Evolutionary conservation across 768 basidiomycete species (phyloP), one percentile per base, ranked within the genome.

Genomic region (Hericium erinaceus): DNA sequence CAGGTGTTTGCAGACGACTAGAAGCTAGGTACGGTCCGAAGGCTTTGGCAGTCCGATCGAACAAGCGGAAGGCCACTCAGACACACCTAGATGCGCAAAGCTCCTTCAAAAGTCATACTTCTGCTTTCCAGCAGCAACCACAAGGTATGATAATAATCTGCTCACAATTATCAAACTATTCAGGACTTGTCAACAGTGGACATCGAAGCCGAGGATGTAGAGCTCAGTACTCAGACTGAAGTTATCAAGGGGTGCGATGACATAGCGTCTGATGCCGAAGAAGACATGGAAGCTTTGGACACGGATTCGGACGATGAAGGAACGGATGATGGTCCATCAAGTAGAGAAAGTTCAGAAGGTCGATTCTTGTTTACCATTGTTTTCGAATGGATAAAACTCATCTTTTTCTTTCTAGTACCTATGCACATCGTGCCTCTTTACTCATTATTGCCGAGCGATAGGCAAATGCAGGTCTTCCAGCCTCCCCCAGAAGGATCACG

Each of bases 391-490:
- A 44, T 39, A 51, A 28, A 41, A 48, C n/a, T 39, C 54, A 50
- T 38, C 18, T 39, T 49, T 28, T 15, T 26, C 41, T 49, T 49
- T 38, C 2, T 59, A 98, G 94, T 78, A 13, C 93, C 95, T 2
- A 92, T 99, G 89, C 90, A 98, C 65, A 77, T 99, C 52, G 81
- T 99, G 1, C 95, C 97, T 0, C 73, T 99, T 2, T 98, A 98
- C 71, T 97, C 97, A 3, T 76, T 98, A 4, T 75, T 98, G 2
- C 79, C 97, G 1, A 92, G 87, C 58, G 94, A 98, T 56, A 91
- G 92, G 69, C 97, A 99, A 67, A 93, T 98, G 89, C 79, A 78
- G 18, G 95, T 98, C 2, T 99, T 99, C 67, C 74, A 85, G 58
- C 75, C 85, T 1, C 92, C 95, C 12, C 97, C 97, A 0, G 71